phyloP scores from a whole-genome alignment of 2,329 filamentous ascomycete species.

The Dactylonectria macrodidyma region DNA sequence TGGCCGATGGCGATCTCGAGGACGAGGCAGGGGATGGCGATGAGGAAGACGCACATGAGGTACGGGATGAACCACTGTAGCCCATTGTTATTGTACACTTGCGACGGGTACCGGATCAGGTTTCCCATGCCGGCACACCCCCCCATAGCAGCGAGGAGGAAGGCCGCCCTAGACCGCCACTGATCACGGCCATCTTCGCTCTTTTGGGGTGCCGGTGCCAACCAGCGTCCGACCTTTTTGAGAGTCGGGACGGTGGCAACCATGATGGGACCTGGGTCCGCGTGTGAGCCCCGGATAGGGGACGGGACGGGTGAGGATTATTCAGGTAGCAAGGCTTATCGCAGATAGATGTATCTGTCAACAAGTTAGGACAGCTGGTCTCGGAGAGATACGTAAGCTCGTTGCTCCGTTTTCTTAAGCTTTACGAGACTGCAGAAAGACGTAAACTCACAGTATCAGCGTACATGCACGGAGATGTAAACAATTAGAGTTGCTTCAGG shows the following conservation, averaged over 20 bases:
- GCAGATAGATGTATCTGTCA: neutral
- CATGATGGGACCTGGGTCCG: slow-evolving; percentile 29
- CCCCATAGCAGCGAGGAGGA: slow-evolving; percentile 71
- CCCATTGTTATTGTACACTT: slow-evolving; percentile 73
- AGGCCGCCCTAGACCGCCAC: slow-evolving; percentile 69
- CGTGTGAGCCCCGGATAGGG: neutral
- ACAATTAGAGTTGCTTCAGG: slow-evolving; percentile 19
- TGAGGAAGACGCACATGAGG: slow-evolving; percentile 66
- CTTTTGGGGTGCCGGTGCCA: slow-evolving; percentile 55
- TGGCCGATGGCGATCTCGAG: slow-evolving; percentile 80
- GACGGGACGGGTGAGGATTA: neutral
- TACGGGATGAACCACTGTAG: slow-evolving; percentile 74
- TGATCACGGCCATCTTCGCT: slow-evolving; percentile 63
- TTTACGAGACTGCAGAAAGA: neutral
- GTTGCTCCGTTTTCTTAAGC: neutral
- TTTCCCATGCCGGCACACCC: slow-evolving; percentile 72
- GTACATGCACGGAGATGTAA: slow-evolving; percentile 3
- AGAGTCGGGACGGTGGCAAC: slow-evolving; percentile 40
- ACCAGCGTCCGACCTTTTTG: slow-evolving; percentile 50
- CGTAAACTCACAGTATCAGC: neutral
- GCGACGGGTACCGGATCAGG: slow-evolving; percentile 70
- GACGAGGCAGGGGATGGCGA: slow-evolving; percentile 70
- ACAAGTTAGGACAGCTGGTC: neutral
- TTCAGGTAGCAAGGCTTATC: neutral
- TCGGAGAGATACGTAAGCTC: slow-evolving; percentile 6